Evolutionary conservation across 225 moss, liverwort and hornwort species (phyloP).

Genomic region (Takakia lepidozioides): DNA sequence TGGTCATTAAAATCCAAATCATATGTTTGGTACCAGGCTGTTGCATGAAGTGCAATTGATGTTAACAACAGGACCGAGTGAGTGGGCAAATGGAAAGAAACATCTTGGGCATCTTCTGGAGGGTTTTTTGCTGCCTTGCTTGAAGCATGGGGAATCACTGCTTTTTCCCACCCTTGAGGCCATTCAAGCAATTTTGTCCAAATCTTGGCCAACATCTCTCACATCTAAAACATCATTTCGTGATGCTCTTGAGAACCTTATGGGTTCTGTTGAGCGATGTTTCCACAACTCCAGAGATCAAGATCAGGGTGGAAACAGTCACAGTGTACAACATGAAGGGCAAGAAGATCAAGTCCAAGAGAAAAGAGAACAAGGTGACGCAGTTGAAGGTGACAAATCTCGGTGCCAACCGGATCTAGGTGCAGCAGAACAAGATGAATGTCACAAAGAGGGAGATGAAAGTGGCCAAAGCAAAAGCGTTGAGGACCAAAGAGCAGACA

Average conservation of each 20-base stretch:
- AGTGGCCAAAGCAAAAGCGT: too few relatives aligned
- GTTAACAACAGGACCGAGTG: constrained; percentile 17
- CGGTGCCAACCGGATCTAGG: too few relatives aligned
- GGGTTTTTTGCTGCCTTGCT: constrained; percentile 38
- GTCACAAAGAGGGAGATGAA: too few relatives aligned
- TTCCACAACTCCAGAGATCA: background rate
- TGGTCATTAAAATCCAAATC: background rate
- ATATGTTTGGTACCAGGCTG: constrained; percentile 17
- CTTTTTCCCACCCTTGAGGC: constrained; percentile 23
- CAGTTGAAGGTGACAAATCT: too few relatives aligned
- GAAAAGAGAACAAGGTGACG: too few relatives aligned
- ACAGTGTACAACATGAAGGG: too few relatives aligned
- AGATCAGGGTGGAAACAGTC: too few relatives aligned
- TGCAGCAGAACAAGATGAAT: too few relatives aligned
- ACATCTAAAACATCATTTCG: constrained; percentile 35
- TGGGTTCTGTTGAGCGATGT: constrained; percentile 30
- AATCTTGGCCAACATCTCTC: constrained; percentile 29
- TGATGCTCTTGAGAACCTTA: constrained; percentile 30
- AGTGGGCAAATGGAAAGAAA: constrained; percentile 28
- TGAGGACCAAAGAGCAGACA: too few relatives aligned
- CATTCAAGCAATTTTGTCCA: constrained; percentile 38
- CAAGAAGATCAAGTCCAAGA: too few relatives aligned
- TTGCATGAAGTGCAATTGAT: constrained; percentile 25
- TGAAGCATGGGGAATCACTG: constrained; percentile 32
- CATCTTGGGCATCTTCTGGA: constrained; percentile 51